phyloP scores from a whole-genome alignment of 192 early-diverging fungal genomes.

The Diversispora epigaea region DNA sequence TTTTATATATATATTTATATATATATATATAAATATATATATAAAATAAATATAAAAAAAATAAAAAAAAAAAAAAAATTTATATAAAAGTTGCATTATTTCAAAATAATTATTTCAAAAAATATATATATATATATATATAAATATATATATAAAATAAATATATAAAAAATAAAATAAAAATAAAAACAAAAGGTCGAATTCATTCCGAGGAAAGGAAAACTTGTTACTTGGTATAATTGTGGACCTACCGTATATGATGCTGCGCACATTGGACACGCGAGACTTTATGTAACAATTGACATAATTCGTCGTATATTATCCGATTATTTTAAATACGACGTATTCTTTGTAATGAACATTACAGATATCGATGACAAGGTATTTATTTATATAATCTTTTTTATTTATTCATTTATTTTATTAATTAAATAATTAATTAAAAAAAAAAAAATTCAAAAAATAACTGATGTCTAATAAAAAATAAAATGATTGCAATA shows the following conservation, averaged over 20 bases:
- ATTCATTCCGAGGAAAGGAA: constrained; percentile 81
- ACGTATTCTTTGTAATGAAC: constrained; percentile 94
- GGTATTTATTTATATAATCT: constrained; percentile 31
- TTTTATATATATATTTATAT: too few species aligned
- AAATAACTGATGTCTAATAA: neutral
- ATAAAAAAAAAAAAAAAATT: neutral
- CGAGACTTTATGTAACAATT: constrained; percentile 88
- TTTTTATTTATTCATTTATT: neutral
- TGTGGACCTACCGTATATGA: constrained; percentile 99
- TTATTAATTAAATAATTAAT: neutral
- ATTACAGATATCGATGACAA: constrained; percentile 99
- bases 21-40: too few species aligned
- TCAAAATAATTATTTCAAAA: too few species aligned
- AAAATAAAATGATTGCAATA: neutral
- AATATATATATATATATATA: too few species aligned
- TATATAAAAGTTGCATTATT: too few species aligned
- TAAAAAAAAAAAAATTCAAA: too few species aligned
- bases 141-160: too few species aligned
- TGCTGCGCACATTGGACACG: constrained; percentile 94
- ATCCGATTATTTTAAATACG: constrained; percentile 93
- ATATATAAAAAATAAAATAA: too few species aligned
- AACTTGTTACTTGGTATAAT: constrained; percentile 90
- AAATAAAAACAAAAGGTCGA: constrained; percentile 58
- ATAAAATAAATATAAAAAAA: neutral
- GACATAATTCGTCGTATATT: constrained; percentile 93